Evolutionary conservation across 768 basidiomycete genomes (phyloP).

Genomic region (Calvatia gigantea): DNA sequence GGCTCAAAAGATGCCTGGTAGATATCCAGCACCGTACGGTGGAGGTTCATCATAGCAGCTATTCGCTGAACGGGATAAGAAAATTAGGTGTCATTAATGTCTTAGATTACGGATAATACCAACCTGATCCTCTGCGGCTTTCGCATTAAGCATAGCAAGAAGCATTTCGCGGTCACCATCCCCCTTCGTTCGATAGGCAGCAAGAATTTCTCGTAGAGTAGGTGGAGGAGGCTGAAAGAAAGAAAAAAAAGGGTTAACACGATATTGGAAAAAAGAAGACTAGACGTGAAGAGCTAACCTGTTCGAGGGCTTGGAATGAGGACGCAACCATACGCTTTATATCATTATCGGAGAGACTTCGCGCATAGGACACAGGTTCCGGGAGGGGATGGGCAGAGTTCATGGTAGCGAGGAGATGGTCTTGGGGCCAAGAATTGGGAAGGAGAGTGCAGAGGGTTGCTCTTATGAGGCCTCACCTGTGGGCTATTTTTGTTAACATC

Average conservation of each 20-base stretch:
- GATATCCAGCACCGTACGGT: conserved; percentile 67
- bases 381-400: conserved; percentile 28
- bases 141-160: conserved; percentile 86
- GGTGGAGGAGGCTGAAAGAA: conserved; percentile 67
- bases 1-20: conserved; percentile 35
- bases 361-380: conserved; percentile 23
- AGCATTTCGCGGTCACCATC: conserved; percentile 93
- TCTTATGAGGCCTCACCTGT: conserved; percentile 42
- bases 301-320: conserved; percentile 38
- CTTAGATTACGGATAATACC: conserved; percentile 18
- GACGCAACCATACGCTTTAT: conserved; percentile 34
- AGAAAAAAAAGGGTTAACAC: conserved; percentile 11
- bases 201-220: conserved; percentile 78
- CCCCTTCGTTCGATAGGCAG: conserved; percentile 80
- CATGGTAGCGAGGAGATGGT: conserved; percentile 29
- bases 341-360: conserved; percentile 25
- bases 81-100: conserved; percentile 7
- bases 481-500: conserved; percentile 41
- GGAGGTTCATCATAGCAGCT: conserved; percentile 66
- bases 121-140: conserved; percentile 91
- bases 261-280: conserved; percentile 17
- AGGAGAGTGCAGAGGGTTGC: conserved; percentile 33
- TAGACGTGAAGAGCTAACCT: conserved; percentile 28
- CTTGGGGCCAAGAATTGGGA: conserved; percentile 37
- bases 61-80: conserved; percentile 57